Percentiles rank a stretch among this genome's conserved stretches.
Evolutionary conservation across 2,329 filamentous ascomycete genomes (phyloP).

Genomic region (Apiospora koreana): DNA sequence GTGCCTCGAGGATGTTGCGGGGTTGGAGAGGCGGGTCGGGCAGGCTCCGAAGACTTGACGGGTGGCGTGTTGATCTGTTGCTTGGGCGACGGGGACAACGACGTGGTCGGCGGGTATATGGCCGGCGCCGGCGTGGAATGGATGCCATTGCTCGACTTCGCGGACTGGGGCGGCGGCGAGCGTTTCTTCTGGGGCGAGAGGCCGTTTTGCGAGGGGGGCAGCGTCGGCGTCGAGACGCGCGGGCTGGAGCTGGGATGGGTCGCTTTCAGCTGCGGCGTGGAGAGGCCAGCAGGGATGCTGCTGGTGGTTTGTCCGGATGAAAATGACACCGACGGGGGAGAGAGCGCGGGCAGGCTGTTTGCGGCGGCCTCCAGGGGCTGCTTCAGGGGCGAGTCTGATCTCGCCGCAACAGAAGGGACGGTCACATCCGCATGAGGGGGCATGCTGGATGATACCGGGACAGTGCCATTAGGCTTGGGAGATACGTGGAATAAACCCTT

Average conservation of each 20-base stretch:
- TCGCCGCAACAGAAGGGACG: constrained; percentile 23
- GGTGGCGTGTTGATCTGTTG: constrained; percentile 62
- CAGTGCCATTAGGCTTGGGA: constrained; percentile 24
- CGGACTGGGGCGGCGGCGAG: constrained; percentile 42
- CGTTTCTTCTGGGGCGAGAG: constrained; percentile 52
- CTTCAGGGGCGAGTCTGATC: constrained; percentile 30
- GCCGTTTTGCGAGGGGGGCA: constrained; percentile 47
- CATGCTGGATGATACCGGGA: constrained; percentile 20
- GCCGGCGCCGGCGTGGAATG: constrained; percentile 36
- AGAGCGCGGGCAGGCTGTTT: constrained; percentile 25
- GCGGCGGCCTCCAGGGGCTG: constrained; percentile 25
- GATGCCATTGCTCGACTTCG: constrained; percentile 23
- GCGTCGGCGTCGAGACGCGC: constrained; percentile 37
- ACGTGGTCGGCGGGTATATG: constrained; percentile 58
- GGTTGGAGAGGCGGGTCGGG: constrained; percentile 26
- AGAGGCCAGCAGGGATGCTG: constrained; percentile 23
- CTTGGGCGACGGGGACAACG: constrained; percentile 58
- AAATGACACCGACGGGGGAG: constrained; percentile 26
- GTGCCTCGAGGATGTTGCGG: constrained; percentile 26
- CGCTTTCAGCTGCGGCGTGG: constrained; percentile 36
- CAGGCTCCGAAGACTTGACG: constrained; percentile 50
- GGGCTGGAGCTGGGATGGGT: constrained; percentile 25
- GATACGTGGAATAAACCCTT: constrained; percentile 34
- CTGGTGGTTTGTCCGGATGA: constrained; percentile 24
- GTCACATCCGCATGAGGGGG: constrained; percentile 24